A percentile compares a stretch with the other conserved stretches of the same genome.
Conservation (phyloP, 2,329 filamentous ascomycete species). For the Diplodia scrobiculata region DNA sequence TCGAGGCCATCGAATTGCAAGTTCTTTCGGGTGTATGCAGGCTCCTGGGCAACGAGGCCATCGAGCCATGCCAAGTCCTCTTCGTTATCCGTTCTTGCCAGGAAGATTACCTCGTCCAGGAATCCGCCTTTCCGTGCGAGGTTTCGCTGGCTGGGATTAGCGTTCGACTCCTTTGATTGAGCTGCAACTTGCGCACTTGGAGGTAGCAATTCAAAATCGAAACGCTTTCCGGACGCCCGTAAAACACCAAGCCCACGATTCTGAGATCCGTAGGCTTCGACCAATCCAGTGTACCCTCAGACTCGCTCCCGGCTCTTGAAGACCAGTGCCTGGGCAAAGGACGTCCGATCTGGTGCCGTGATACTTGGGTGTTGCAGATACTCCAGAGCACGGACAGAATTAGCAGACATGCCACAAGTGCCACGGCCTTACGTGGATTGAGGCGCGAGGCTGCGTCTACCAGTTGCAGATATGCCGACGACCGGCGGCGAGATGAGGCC, state of each 20-base stretch:
- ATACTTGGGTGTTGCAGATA: not conserved
- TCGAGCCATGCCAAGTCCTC: slow-evolving; percentile 45
- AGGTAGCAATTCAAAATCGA: slow-evolving; percentile 50
- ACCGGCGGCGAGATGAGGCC: not conserved
- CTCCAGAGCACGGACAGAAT: slow-evolving; percentile 23
- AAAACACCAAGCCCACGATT: slow-evolving; percentile 47
- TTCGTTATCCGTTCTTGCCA: slow-evolving; percentile 44
- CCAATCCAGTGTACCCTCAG: slow-evolving; percentile 33
- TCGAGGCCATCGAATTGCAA: slow-evolving; percentile 31
- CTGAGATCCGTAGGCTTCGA: slow-evolving; percentile 43
- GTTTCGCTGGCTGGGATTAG: slow-evolving; percentile 38
- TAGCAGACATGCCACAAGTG: not conserved
- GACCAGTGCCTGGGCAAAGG: slow-evolving; percentile 44
- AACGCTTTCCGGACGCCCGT: slow-evolving; percentile 41
- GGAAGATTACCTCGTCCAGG: slow-evolving; percentile 49
- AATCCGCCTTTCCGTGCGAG: slow-evolving; percentile 46
- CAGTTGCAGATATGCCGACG: no score
- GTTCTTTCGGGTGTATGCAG: slow-evolving; percentile 37
- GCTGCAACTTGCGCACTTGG: no score
- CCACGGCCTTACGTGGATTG: not conserved
- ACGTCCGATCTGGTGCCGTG: not conserved
- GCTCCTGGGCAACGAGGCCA: slow-evolving; percentile 37
- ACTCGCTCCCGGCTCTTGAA: slow-evolving; percentile 44
- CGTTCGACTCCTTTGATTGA: no score
- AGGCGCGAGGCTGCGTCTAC: not conserved